Conservation (phyloP, 2,329 filamentous ascomycete species). For the Botrytis deweyae region DNA sequence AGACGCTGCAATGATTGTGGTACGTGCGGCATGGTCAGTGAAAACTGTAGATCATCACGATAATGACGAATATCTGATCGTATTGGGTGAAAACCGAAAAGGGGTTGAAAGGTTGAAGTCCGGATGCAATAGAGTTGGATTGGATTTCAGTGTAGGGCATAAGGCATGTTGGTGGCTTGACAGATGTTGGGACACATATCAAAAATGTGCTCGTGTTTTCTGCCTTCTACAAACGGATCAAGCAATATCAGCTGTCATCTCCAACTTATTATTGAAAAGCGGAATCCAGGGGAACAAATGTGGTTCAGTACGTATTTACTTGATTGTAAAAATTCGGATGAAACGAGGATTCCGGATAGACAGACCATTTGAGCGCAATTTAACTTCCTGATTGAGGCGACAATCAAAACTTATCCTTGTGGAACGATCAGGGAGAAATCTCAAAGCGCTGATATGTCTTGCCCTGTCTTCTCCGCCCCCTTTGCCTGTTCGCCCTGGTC, state of each 20-base stretch:
- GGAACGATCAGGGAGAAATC: not conserved
- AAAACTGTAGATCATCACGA: constrained; percentile 11
- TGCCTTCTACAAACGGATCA: not conserved
- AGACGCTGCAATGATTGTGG: constrained; percentile 7
- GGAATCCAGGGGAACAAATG: not conserved
- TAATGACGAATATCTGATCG: not conserved
- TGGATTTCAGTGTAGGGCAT: constrained; percentile 2
- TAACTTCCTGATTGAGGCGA: constrained; percentile 16
- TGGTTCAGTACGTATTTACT: not conserved
- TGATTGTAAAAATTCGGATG: not conserved
- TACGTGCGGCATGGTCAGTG: constrained; percentile 18
- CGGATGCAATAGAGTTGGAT: not conserved
- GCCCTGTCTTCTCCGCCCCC: not conserved
- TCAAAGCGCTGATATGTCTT: constrained; percentile 8
- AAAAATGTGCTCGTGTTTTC: not conserved
- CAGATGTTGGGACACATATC: constrained; percentile 7
- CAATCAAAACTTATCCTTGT: constrained; percentile 18
- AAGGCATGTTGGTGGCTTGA: constrained; percentile 19
- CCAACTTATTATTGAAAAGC: not conserved
- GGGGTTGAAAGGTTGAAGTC: not conserved
- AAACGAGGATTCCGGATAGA: constrained; percentile 8
- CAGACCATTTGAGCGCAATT: not conserved
- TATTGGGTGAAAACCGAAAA: not conserved
- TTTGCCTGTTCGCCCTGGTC: not conserved
- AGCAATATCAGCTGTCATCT: constrained; percentile 2